These are phyloP conservation scores for Corchorus olitorius DNA, from an alignment of 345 rosid species.

Conservation along the genomic window DNA sequence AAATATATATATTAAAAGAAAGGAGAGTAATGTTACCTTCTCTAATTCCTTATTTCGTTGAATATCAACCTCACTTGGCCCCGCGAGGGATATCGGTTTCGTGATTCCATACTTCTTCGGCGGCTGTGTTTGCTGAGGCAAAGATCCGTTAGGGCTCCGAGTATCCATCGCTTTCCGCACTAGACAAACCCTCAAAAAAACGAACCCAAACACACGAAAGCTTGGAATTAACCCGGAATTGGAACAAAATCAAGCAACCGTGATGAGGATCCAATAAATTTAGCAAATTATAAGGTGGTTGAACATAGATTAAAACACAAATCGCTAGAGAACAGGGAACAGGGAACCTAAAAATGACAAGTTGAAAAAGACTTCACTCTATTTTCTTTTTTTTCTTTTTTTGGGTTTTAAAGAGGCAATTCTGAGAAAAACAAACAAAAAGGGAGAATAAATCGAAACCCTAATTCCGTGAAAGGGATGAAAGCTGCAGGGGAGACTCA, in stretches of 20 bases:
- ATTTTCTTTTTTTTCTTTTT: background rate
- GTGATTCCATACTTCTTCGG: conserved; percentile 62
- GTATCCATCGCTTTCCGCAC: conserved; percentile 44
- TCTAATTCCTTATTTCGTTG: conserved; percentile 66
- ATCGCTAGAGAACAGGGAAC: background rate
- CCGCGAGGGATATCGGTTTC: conserved; percentile 78
- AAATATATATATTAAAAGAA: background rate
- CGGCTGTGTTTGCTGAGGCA: conserved; percentile 29
- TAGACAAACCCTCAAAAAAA: background rate
- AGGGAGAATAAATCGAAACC: conserved; percentile 12
- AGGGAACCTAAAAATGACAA: background rate
- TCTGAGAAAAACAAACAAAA: background rate
- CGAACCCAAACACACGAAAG: background rate
- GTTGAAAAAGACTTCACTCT: background rate
- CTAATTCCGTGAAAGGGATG: background rate
- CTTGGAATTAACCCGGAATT: conserved; percentile 13
- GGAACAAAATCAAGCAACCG: conserved; percentile 1
- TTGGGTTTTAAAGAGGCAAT: background rate
- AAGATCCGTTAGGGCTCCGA: conserved; percentile 42
- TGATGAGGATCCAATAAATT: background rate
- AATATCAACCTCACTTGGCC: conserved; percentile 71
- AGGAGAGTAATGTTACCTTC: conserved; percentile 44
- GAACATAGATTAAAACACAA: conserved; percentile 2
- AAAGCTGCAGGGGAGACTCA: background rate
- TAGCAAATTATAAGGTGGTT: background rate